Evolutionary conservation across 116 monocot species (phyloP), one percentile per base, ranked within the genome.

Genomic region (Papilionanthe hybrid): DNA sequence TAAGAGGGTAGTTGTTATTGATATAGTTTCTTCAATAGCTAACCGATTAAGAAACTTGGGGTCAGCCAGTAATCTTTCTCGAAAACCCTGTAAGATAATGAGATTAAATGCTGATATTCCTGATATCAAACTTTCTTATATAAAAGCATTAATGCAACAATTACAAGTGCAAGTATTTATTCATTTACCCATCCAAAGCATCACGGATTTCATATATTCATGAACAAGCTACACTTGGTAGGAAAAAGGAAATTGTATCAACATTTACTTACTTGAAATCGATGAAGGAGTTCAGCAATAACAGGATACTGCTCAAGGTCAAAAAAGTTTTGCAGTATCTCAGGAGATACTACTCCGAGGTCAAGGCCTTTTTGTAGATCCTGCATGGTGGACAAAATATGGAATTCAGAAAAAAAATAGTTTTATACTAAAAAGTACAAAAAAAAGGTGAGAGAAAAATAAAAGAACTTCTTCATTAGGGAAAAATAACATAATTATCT

Each of bases 281-380:
- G 85, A 74, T 98, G 89, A 78, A 92, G 91, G 9, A 98, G 92
- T 86, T 92, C 92, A 48, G 94, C 78, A 69, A 94, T 89, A 78
- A 98, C 12, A 82, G 97, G 97, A 84, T 92, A 98, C 65, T 94
- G 75, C 80, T 98, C 97, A 25, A 98, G 97, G 78, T 98, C 94
- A 81, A 97, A 94, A 85, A 94, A 92, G 85, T 94, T 94, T 55
- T 97, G 97, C 58, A 97, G 79, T 79, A 89, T 91, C 75, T 98
- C 97, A 66, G 97, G 97, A 49, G 97, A 92, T 43, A 98, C 94
- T 29, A 98, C 75, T 79, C 92, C 97, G 86, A 91, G 97, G 92
- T 98, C 97, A 72, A 98, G 82, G 72, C 97, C 97, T 78, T 91
- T 86, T 57, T 94, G 97, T 80, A 98, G 84, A 71, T 98, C 97